These are phyloP conservation scores for Xylaria nigripes DNA, from an alignment of 495 filamentous ascomycete species.

Conservation along the genomic window DNA sequence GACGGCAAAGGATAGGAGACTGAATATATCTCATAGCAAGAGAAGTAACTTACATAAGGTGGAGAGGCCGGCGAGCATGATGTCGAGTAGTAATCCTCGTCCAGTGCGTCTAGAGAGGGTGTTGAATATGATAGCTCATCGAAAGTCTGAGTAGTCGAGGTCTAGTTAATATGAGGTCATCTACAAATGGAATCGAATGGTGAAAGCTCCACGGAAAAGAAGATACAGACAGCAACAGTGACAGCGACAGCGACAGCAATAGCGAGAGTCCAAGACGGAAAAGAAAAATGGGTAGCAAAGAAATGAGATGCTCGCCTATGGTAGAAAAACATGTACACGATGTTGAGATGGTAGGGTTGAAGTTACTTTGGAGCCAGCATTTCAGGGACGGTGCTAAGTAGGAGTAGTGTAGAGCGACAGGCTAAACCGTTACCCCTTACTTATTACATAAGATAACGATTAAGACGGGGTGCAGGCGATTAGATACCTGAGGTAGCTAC, in stretches of 20 bases:
- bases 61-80: slow-evolving; percentile 30
- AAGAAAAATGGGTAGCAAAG: not conserved
- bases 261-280: not conserved
- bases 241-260: not conserved
- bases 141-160: not conserved
- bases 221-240: not conserved
- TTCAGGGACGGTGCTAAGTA: too few relatives aligned
- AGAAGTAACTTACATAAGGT: slow-evolving; percentile 27
- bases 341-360: too few relatives aligned
- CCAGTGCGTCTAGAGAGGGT: not conserved
- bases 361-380: too few relatives aligned
- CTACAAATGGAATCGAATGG: not conserved
- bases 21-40: not conserved
- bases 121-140: not conserved
- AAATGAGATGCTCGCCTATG: not conserved
- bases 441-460: not conserved
- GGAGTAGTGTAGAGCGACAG: too few relatives aligned
- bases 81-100: not conserved
- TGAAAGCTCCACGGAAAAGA: not conserved
- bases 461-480: not conserved
- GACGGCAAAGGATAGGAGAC: not conserved
- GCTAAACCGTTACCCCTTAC: not conserved
- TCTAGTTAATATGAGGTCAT: not conserved
- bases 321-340: too few relatives aligned
- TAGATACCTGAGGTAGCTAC: not conserved